Evolutionary conservation across 2,329 filamentous ascomycete species (phyloP).

Genomic region (Fusarium abutilonis): DNA sequence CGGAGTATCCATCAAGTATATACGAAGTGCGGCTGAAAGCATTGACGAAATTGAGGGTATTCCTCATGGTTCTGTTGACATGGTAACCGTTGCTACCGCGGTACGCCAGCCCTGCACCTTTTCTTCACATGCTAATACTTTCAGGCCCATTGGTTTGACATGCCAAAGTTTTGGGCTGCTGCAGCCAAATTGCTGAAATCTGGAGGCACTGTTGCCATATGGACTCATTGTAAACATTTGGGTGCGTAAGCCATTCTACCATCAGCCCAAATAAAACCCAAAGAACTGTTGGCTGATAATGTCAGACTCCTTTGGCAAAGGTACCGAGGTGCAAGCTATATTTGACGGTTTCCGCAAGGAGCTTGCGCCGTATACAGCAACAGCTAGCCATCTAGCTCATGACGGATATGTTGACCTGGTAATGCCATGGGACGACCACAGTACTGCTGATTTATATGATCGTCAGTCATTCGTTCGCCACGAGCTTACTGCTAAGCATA

Average conservation of each 20-base stretch:
- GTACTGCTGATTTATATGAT: not conserved
- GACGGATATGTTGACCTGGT: slow-evolving; percentile 7
- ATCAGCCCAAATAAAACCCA: too few relatives aligned
- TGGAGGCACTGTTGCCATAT: slow-evolving; percentile 12
- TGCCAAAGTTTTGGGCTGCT: slow-evolving; percentile 10
- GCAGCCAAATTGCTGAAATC: slow-evolving; percentile 8
- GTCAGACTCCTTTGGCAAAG: accelerated
- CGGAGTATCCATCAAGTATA: not conserved
- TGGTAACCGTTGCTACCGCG: slow-evolving; percentile 14
- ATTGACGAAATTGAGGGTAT: slow-evolving; percentile 1
- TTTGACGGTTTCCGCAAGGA: not conserved
- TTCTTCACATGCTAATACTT: accelerated
- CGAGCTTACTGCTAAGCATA: not conserved
- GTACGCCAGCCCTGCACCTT: not conserved
- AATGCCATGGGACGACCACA: slow-evolving; percentile 10
- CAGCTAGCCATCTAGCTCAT: not conserved
- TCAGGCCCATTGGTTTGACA: slow-evolving; percentile 22
- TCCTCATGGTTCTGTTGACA: not conserved
- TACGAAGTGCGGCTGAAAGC: not conserved
- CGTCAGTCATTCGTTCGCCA: not conserved
- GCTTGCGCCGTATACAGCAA: not conserved
- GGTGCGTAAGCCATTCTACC: not conserved
- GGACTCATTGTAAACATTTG: not conserved
- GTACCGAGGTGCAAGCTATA: not conserved
- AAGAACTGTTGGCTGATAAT: not conserved